Evolutionary conservation across 2,329 filamentous ascomycete genomes (phyloP).

Genomic region (Ophiostoma ips): DNA sequence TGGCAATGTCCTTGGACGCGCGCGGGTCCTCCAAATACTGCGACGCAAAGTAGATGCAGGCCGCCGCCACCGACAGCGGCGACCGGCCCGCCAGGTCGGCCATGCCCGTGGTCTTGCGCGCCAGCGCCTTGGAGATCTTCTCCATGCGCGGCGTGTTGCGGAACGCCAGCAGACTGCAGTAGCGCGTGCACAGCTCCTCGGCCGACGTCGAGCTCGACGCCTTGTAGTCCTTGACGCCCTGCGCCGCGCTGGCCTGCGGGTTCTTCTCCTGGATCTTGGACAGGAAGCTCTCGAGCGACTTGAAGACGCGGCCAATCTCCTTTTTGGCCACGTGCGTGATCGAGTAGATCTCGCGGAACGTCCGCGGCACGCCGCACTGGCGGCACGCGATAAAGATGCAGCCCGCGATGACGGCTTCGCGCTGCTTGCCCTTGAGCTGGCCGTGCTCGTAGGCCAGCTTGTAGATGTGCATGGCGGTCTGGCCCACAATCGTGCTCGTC

Average conservation of each 20-base stretch:
- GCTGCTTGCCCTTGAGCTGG: slow-evolving; percentile 87
- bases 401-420: slow-evolving; percentile 85
- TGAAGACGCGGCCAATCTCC: slow-evolving; percentile 93
- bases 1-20: slow-evolving; percentile 73
- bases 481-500: slow-evolving; percentile 66
- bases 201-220: slow-evolving; percentile 66
- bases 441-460: slow-evolving; percentile 89
- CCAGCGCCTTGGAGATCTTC: slow-evolving; percentile 66
- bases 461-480: slow-evolving; percentile 88
- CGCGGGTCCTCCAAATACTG: slow-evolving; percentile 70
- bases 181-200: slow-evolving; percentile 74
- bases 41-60: slow-evolving; percentile 93
- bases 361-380: slow-evolving; percentile 72
- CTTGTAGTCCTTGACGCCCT: slow-evolving; percentile 51
- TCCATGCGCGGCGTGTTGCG: slow-evolving; percentile 60
- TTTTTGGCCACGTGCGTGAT: slow-evolving; percentile 92
- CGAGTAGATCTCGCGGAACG: slow-evolving; percentile 87
- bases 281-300: slow-evolving; percentile 79
- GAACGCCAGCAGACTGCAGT: slow-evolving; percentile 69
- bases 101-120: slow-evolving; percentile 60
- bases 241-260: slow-evolving; percentile 29
- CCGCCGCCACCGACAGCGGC: slow-evolving; percentile 82
- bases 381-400: slow-evolving; percentile 97
- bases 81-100: slow-evolving; percentile 83
- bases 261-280: slow-evolving; percentile 56